Evolutionary conservation across 2,329 filamentous ascomycete species (phyloP).

Genomic region (Epichloe glyceriae): DNA sequence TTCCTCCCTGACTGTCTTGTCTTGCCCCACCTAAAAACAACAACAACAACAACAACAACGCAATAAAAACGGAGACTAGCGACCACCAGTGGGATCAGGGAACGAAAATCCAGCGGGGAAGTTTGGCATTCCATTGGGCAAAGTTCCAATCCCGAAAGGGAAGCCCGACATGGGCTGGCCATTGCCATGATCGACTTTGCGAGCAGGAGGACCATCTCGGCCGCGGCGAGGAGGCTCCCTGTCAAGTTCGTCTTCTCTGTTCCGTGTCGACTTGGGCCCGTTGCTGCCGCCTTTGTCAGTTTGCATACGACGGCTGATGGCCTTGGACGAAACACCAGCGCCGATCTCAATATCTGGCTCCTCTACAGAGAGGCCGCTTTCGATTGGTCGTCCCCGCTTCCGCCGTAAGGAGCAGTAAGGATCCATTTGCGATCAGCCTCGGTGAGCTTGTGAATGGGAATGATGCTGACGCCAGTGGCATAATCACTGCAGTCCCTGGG

Average conservation of each 20-base stretch:
- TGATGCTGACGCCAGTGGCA: conserved; percentile 77
- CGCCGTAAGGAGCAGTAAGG: conserved; percentile 82
- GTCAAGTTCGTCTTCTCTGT: conserved; percentile 23
- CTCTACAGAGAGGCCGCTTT: conserved; percentile 77
- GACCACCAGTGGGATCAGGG: conserved; percentile 19
- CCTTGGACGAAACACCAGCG: conserved; percentile 92
- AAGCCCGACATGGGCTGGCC: conserved; percentile 16
- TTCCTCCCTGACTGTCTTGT: not conserved
- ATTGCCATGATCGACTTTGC: conserved; percentile 11
- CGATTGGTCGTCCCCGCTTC: conserved; percentile 76
- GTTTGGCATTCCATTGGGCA: conserved; percentile 30
- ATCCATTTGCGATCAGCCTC: conserved; percentile 98
- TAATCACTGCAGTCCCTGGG: conserved; percentile 97
- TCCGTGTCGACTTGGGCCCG: conserved; percentile 49
- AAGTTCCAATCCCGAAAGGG: conserved; percentile 26
- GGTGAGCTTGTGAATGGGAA: conserved; percentile 83
- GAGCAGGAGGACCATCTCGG: conserved; percentile 4
- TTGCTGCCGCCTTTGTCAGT: conserved; percentile 53
- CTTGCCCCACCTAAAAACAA: no score
- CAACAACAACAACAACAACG: no score
- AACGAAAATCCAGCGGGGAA: conserved; percentile 28
- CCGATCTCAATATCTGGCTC: conserved; percentile 98
- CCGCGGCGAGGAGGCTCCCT: conserved; percentile 18
- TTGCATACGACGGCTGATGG: conserved; percentile 56
- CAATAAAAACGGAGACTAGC: not conserved